Conservation (phyloP, 371 early-diverging fungal genomes). For the Haplosporangium sp. region DNA sequence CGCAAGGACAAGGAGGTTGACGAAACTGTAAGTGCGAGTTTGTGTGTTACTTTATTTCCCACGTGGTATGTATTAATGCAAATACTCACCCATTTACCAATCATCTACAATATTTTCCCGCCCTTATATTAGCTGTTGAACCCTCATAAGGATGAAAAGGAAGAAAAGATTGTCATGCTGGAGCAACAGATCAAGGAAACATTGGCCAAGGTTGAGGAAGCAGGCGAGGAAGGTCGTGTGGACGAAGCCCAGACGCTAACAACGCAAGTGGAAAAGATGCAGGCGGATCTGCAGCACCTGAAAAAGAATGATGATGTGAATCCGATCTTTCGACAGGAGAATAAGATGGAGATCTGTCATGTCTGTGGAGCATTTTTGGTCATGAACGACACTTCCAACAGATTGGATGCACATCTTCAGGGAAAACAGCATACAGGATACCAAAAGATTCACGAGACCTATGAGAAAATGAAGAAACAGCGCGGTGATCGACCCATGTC, state of each 20-base stretch:
- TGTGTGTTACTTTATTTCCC: conserved; percentile 1
- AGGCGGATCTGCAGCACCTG: conserved; percentile 70
- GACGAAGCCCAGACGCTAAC: conserved; percentile 78
- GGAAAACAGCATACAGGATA: conserved; percentile 94
- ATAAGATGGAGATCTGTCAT: conserved; percentile 87
- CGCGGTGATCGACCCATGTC: conserved; percentile 23
- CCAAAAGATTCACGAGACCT: conserved; percentile 81
- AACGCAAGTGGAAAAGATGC: conserved; percentile 72
- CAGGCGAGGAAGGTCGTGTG: conserved; percentile 84
- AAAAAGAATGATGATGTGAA: conserved; percentile 73
- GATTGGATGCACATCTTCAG: conserved; percentile 87
- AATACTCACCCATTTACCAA: background rate
- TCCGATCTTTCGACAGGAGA: conserved; percentile 77
- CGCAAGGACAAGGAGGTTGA: conserved; percentile 80
- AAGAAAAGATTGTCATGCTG: conserved; percentile 84
- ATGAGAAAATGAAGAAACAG: conserved; percentile 74
- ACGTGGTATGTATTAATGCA: too few species aligned
- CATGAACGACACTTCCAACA: conserved; percentile 82
- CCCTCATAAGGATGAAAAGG: conserved; percentile 80
- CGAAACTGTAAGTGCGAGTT: conserved; percentile 64
- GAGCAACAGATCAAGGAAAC: conserved; percentile 85
- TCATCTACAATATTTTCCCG: background rate
- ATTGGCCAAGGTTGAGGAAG: conserved; percentile 75
- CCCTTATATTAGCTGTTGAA: conserved; percentile 62
- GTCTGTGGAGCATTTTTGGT: conserved; percentile 92